Base-by-base conservation (phyloP, 2,329 filamentous ascomycete genomes). In the Trichoderma sp. region DNA sequence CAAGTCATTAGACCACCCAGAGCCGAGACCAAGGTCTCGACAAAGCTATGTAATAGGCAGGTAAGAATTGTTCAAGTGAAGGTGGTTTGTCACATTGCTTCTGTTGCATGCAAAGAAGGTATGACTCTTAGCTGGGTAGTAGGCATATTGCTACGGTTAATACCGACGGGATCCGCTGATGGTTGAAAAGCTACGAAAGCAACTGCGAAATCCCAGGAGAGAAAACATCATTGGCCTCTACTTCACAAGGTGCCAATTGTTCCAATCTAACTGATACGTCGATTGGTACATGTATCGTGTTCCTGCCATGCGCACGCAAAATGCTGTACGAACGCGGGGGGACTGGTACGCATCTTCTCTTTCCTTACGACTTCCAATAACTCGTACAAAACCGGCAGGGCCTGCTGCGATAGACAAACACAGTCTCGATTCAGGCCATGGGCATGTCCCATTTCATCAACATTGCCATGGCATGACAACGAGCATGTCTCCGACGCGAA, bases 1-100 rank as follows among this genome's bases (percentile, higher is more conserved):
- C 59, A 52, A 30, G 48, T 62, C 59, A 62, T 62, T 62, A 48
- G 43, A 28, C 39, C 39, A 44, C 41, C 39, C 14, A 62, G 24
- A 34, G 21, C 21, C 21, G 21, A 24, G 21, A 21, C 14, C 24
- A 62, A 28, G 39, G 21, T 10, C 21, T 21, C 6, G 26, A 10
- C 6, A 45, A n/a, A 9, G 43, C 43, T 3, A 21, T 43, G 24
- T 21, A 58, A 47, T 43, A 54, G 59, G 59, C 24, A 52, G 39
- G 39, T 54, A 30, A n/a, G 4, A 4, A 1, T 21, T 41, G 28
- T 39, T 54, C n/a, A 19, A 15, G 14, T 51, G 12, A 26, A 44
- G 9, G 21, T 19, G 26, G 47, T 21, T 15, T 24, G 34, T 52
- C 34, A 61, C 58, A 50, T 54, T 15, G 30, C 26, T 24, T 1